Conservation (phyloP, 495 filamentous ascomycete species). For the Aspergillus taichungensis region DNA sequence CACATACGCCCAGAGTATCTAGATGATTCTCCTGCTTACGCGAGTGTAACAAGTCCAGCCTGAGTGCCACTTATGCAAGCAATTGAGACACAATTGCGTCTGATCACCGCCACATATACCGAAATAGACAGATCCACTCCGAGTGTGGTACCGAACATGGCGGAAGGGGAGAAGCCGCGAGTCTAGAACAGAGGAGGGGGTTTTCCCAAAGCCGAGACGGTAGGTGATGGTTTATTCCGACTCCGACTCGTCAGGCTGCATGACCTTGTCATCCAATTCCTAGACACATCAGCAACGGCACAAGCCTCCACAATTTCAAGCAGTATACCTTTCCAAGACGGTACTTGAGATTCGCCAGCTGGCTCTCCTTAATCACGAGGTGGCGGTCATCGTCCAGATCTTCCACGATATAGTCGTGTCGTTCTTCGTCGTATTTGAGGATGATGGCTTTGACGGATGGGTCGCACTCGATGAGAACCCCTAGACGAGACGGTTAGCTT, state of each 20-base stretch:
- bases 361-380: slow-evolving; percentile 63
- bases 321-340: slow-evolving; percentile 50
- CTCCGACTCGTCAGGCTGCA: slow-evolving; percentile 44
- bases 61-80: too few relatives aligned
- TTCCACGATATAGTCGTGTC: slow-evolving; percentile 66
- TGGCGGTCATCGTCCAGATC: slow-evolving; percentile 63
- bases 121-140: too few relatives aligned
- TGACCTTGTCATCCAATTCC: slow-evolving; percentile 47
- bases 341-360: slow-evolving; percentile 50
- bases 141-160: too few relatives aligned
- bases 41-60: too few relatives aligned
- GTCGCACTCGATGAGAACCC: slow-evolving; percentile 69
- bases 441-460: slow-evolving; percentile 72
- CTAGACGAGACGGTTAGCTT: slow-evolving; percentile 22
- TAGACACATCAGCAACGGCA: slow-evolving; percentile 11
- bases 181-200: too few relatives aligned
- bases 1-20: too few relatives aligned
- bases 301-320: background rate
- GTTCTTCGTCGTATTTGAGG: slow-evolving; percentile 57
- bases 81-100: too few relatives aligned
- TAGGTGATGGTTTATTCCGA: slow-evolving; percentile 31
- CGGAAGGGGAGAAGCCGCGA: too few relatives aligned
- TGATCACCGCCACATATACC: too few relatives aligned
- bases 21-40: too few relatives aligned
- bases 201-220: too few relatives aligned